Evolutionary conservation across 352 stramenopile species (phyloP).

Genomic region (Phytopythium montanum): DNA sequence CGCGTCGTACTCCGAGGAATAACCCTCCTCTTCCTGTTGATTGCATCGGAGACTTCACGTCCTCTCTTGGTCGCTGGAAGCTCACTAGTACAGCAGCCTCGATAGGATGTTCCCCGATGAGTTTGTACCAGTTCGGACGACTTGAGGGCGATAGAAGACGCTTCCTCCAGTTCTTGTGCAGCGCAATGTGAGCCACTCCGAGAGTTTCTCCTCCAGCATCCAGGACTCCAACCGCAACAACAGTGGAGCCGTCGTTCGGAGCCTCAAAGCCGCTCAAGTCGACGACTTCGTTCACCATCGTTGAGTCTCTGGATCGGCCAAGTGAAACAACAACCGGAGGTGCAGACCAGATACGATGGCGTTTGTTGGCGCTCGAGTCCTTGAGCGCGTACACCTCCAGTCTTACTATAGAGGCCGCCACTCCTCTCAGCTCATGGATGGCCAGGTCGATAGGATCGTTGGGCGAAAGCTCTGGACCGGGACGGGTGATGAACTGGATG

Average conservation of each 20-base stretch:
- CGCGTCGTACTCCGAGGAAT: neutral
- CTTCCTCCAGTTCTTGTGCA: slow-evolving; percentile 27
- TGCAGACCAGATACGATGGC: neutral
- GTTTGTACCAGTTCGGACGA: slow-evolving; percentile 7
- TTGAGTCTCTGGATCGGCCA: neutral
- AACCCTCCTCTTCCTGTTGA: neutral
- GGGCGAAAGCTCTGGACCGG: neutral
- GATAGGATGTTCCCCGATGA: slow-evolving; percentile 7
- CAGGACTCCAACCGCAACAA: slow-evolving; percentile 22
- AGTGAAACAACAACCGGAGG: neutral
- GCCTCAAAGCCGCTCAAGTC: slow-evolving; percentile 17
- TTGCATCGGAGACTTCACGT: neutral
- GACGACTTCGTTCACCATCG: slow-evolving; percentile 14
- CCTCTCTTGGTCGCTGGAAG: slow-evolving; percentile 3
- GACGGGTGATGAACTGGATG: slow-evolving; percentile 24
- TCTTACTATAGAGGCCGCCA: neutral
- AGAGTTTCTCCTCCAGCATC: slow-evolving; percentile 15
- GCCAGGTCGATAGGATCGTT: slow-evolving; percentile 16
- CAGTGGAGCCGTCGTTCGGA: slow-evolving; percentile 1
- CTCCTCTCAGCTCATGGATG: slow-evolving; percentile 18
- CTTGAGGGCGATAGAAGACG: neutral
- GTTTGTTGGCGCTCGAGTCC: neutral
- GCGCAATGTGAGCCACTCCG: slow-evolving; percentile 24
- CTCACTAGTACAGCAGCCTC: slow-evolving; percentile 18
- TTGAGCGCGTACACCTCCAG: neutral